These are phyloP conservation scores for Boletus rubescentipes DNA, from an alignment of 768 basidiomycete species.

Conservation along the genomic window DNA sequence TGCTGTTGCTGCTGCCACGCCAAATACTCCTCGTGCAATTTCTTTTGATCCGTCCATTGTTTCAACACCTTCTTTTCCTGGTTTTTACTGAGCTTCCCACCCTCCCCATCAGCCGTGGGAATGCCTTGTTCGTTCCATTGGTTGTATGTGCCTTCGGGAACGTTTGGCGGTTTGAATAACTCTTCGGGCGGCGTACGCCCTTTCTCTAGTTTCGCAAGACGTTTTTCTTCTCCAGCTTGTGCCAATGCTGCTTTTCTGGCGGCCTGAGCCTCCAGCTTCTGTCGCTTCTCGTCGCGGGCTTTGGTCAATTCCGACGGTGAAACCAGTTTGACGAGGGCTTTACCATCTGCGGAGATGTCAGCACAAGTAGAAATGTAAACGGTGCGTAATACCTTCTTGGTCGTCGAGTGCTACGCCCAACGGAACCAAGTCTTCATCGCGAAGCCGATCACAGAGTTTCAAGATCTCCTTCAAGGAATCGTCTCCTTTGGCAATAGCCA, in stretches of 20 bases:
- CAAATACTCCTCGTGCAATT: conserved; percentile 77
- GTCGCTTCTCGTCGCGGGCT: conserved; percentile 86
- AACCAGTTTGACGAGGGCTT: conserved; percentile 91
- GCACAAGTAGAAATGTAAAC: neutral
- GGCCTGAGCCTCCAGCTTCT: conserved; percentile 68
- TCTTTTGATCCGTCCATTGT: conserved; percentile 69
- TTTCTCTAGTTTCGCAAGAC: conserved; percentile 78
- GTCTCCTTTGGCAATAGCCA: conserved; percentile 74
- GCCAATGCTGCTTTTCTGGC: conserved; percentile 73
- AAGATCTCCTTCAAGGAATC: conserved; percentile 77
- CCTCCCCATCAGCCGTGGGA: conserved; percentile 81
- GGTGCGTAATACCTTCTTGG: conserved; percentile 69
- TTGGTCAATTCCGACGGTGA: conserved; percentile 77
- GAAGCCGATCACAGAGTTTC: conserved; percentile 81
- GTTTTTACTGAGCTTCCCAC: conserved; percentile 83
- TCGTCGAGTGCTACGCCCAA: conserved; percentile 96
- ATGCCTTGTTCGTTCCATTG: conserved; percentile 86
- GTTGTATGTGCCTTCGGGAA: conserved; percentile 67
- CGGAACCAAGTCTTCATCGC: conserved; percentile 89
- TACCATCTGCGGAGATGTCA: conserved; percentile 62
- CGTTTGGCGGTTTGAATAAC: conserved; percentile 83
- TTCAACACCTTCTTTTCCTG: conserved; percentile 76
- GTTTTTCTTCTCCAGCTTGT: conserved; percentile 65
- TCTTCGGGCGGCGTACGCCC: conserved; percentile 72
- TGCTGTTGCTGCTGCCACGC: conserved; percentile 41